Conservation (phyloP, 768 basidiomycete species). For the Suillus bovinus region DNA sequence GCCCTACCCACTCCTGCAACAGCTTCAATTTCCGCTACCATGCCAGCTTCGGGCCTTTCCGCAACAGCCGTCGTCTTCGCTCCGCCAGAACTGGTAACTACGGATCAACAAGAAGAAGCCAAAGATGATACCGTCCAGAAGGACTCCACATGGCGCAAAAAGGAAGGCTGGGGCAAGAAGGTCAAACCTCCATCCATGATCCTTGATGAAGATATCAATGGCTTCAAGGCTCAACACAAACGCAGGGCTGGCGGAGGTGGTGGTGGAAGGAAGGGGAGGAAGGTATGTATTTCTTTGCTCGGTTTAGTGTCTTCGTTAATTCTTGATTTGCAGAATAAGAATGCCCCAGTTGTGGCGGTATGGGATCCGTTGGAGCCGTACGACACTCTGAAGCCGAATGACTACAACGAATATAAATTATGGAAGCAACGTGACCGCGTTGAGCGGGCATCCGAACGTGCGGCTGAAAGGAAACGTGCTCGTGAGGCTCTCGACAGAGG, state of each 20-base stretch:
- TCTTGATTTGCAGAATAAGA: slow-evolving; percentile 52
- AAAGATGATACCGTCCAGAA: slow-evolving; percentile 30
- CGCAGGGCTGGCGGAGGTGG: slow-evolving; percentile 56
- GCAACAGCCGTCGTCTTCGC: slow-evolving; percentile 71
- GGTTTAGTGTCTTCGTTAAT: slow-evolving; percentile 7
- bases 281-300: slow-evolving; percentile 41
- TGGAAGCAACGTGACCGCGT: slow-evolving; percentile 79
- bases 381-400: slow-evolving; percentile 82
- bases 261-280: slow-evolving; percentile 54
- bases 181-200: slow-evolving; percentile 91
- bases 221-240: slow-evolving; percentile 65
- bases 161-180: slow-evolving; percentile 82
- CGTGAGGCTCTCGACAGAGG: slow-evolving; percentile 47
- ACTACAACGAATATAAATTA: slow-evolving; percentile 84
- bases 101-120: slow-evolving; percentile 26
- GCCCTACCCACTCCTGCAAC: slow-evolving; percentile 34
- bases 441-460: slow-evolving; percentile 61
- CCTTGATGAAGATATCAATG: slow-evolving; percentile 86
- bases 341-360: slow-evolving; percentile 46
- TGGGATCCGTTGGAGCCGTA: slow-evolving; percentile 85
- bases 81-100: slow-evolving; percentile 55
- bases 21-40: slow-evolving; percentile 26
- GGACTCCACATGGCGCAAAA: slow-evolving; percentile 39
- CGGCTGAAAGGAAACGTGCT: slow-evolving; percentile 60
- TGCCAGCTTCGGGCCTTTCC: slow-evolving; percentile 37